These are phyloP conservation scores for Chenopodium album DNA, from an alignment of 148 eudicot genomes.

Conservation along the genomic window DNA sequence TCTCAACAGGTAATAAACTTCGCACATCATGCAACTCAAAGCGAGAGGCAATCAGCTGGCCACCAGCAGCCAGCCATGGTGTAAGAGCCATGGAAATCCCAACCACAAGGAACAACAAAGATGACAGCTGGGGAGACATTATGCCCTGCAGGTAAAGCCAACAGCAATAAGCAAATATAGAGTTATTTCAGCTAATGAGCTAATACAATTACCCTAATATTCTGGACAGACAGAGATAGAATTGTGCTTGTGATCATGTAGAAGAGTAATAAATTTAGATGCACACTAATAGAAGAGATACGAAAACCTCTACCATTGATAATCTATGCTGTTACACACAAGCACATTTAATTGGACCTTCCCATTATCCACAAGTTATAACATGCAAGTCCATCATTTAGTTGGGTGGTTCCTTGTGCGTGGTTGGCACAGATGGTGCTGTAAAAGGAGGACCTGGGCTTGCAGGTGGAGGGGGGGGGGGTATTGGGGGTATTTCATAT, in stretches of 20 bases:
- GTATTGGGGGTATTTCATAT: background rate
- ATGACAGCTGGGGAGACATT: constrained; percentile 87
- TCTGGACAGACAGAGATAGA: background rate
- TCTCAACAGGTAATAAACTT: constrained; percentile 87
- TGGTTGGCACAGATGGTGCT: too few relatives aligned
- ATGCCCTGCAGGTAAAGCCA: constrained; percentile 68
- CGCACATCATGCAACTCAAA: constrained; percentile 96
- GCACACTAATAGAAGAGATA: background rate
- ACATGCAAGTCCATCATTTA: background rate
- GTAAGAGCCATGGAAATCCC: constrained; percentile 98
- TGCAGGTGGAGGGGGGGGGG: too few relatives aligned
- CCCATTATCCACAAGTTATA: background rate
- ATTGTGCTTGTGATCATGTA: background rate
- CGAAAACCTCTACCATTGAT: background rate
- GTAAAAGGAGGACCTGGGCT: too few relatives aligned
- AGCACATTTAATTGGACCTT: background rate
- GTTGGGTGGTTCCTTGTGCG: too few relatives aligned
- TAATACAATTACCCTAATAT: background rate
- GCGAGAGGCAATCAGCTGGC: constrained; percentile 95
- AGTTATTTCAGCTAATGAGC: background rate
- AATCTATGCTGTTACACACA: background rate
- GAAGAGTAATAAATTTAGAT: background rate
- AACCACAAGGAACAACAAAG: constrained; percentile 91
- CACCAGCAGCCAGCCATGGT: constrained; percentile 98
- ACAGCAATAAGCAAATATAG: constrained; percentile 20